phyloP scores from a whole-genome alignment of 2,329 filamentous ascomycete species.

The Stachybotrys chartarum region DNA sequence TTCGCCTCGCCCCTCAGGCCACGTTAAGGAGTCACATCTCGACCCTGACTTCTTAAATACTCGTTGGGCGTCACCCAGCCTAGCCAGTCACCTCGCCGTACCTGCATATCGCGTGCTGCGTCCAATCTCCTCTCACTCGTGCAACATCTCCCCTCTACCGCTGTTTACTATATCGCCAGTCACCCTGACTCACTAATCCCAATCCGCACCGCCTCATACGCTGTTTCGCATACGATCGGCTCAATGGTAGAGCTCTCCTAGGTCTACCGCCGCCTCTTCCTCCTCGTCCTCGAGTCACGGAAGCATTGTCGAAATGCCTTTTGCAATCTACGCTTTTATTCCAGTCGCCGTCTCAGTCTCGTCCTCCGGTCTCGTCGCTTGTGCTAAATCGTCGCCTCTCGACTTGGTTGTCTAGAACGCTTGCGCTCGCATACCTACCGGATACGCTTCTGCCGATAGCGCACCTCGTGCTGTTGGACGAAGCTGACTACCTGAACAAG shows the following conservation, averaged over 20 bases:
- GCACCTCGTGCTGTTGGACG: conserved; percentile 26
- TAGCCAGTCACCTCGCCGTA: conserved; percentile 15
- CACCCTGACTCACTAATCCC: conserved; percentile 2
- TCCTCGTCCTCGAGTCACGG: conserved; percentile 15
- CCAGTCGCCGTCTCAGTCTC: conserved; percentile 58
- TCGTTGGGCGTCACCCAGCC: conserved; percentile 16
- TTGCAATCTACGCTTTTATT: conserved; percentile 41
- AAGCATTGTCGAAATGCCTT: conserved; percentile 47
- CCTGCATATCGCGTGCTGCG: conserved; percentile 16
- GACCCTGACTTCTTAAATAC: conserved; percentile 19
- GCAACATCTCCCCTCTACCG: neutral
- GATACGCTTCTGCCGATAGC: conserved; percentile 30
- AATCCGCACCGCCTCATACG: neutral
- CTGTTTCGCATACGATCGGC: conserved; percentile 4
- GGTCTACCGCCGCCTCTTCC: conserved; percentile 16
- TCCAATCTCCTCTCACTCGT: neutral
- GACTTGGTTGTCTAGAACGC: conserved; percentile 34
- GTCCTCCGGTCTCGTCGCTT: conserved; percentile 52
- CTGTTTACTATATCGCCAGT: conserved; percentile 5
- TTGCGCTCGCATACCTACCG: conserved; percentile 29
- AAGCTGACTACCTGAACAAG: conserved; percentile 30
- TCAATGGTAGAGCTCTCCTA: conserved; percentile 28
- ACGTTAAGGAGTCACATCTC: conserved; percentile 26
- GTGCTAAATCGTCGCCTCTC: conserved; percentile 40
- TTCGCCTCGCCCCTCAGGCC: conserved; percentile 25